Evolutionary conservation across 352 stramenopile species (phyloP).

Genomic region (Phytophthora melonis): DNA sequence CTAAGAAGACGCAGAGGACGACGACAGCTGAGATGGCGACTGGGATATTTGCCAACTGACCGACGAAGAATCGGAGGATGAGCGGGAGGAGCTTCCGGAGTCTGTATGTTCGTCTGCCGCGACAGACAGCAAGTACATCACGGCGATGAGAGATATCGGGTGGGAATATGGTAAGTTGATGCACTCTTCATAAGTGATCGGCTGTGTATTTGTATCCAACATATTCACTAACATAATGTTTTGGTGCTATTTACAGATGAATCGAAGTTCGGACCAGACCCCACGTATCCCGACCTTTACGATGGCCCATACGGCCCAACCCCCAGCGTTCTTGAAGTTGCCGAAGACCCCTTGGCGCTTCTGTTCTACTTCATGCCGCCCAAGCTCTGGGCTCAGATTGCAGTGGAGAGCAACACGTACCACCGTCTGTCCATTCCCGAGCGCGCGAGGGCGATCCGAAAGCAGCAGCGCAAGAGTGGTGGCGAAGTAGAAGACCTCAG

Average conservation of each 20-base stretch:
- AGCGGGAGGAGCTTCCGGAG: not conserved
- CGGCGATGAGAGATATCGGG: not conserved
- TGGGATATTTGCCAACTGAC: not conserved
- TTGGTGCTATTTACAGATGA: not conserved
- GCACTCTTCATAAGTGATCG: not conserved
- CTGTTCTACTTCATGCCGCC: conserved; percentile 16
- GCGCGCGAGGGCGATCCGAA: not conserved
- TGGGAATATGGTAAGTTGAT: not conserved
- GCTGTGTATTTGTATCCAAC: no score
- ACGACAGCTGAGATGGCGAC: not conserved
- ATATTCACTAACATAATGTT: no score
- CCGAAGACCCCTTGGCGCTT: conserved; percentile 1
- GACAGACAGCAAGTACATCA: not conserved
- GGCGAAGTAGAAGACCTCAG: not conserved
- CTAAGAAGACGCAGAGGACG: not conserved
- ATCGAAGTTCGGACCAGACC: conserved; percentile 5
- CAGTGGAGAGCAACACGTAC: conserved; percentile 3
- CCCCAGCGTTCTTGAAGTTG: not conserved
- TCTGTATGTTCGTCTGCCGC: not conserved
- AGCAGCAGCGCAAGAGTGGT: not conserved
- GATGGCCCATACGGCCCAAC: conserved; percentile 1
- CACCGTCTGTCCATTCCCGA: not conserved
- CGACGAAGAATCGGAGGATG: not conserved
- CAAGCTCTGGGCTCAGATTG: conserved; percentile 7
- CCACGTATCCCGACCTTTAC: not conserved